Evolutionary conservation across 441 rosid genomes (phyloP).

Genomic region (Flueggea neowawraea): DNA sequence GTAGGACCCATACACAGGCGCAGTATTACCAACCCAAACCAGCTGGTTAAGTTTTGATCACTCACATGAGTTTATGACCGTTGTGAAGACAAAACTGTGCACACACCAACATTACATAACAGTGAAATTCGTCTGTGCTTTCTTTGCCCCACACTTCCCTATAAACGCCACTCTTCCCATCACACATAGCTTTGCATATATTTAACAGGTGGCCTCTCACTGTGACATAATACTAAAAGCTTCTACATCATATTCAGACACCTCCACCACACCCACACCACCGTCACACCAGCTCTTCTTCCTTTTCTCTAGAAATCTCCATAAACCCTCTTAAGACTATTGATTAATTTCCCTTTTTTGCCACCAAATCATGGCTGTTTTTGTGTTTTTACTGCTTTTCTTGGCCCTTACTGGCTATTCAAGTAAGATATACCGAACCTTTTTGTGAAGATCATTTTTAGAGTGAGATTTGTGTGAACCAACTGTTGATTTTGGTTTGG

Average conservation of each 20-base stretch:
- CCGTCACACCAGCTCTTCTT: slow-evolving; percentile 11
- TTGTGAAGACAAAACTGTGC: slow-evolving; percentile 13
- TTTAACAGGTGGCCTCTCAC: neutral
- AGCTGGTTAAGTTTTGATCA: neutral
- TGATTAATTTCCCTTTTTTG: slow-evolving; percentile 8
- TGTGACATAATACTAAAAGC: neutral
- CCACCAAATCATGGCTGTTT: slow-evolving; percentile 41
- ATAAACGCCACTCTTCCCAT: slow-evolving; percentile 7
- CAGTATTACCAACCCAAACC: too few species aligned
- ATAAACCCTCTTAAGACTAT: slow-evolving; percentile 1
- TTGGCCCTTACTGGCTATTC: slow-evolving; percentile 56
- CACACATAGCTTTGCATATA: neutral
- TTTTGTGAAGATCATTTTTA: neutral
- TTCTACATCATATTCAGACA: neutral
- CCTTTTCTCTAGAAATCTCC: slow-evolving; percentile 21
- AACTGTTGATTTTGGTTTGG: slow-evolving; percentile 3
- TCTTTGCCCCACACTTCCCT: slow-evolving; percentile 17
- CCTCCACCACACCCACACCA: slow-evolving; percentile 13
- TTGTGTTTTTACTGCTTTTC: slow-evolving; percentile 43
- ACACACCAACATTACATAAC: neutral
- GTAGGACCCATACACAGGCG: too few species aligned
- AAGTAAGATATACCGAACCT: slow-evolving; percentile 38
- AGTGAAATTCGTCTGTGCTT: neutral
- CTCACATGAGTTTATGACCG: slow-evolving; percentile 34
- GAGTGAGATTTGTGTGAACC: neutral